Percentiles rank a stretch among this genome's conserved stretches.
phyloP scores from a whole-genome alignment of 2,329 filamentous ascomycete species.

The Epicoccum nigrum region DNA sequence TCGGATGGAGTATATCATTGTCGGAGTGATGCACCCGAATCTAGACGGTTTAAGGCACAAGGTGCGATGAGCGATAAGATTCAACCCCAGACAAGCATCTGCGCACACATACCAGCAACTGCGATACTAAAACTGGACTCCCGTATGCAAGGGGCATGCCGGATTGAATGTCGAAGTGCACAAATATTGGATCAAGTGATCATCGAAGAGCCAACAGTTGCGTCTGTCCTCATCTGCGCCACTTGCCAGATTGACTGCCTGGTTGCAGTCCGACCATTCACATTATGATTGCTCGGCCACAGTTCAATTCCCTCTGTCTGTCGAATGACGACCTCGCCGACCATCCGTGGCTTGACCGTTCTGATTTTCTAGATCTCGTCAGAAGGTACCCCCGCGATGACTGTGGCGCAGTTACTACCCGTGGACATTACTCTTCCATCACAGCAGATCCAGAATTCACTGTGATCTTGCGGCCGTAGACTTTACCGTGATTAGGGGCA shows the following conservation, averaged over 20 bases:
- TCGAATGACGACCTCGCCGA: conserved; percentile 1
- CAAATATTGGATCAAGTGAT: no score
- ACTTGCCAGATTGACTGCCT: not conserved
- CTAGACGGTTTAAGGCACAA: not conserved
- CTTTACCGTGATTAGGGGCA: not conserved
- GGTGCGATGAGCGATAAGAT: not conserved
- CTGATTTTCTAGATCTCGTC: not conserved
- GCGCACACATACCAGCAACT: no score
- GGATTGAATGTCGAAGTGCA: no score
- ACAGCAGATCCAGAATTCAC: conserved; percentile 1
- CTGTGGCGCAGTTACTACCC: conserved; percentile 6
- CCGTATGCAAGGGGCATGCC: no score
- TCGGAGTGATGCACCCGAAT: conserved; percentile 2
- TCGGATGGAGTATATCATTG: not conserved
- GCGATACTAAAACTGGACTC: no score
- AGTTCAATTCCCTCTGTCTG: not conserved
- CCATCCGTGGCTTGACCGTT: not conserved
- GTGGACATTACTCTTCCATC: not conserved
- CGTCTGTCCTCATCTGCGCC: not conserved
- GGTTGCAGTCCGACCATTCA: no score
- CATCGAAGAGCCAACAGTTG: not conserved
- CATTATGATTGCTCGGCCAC: no score
- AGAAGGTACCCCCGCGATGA: not conserved
- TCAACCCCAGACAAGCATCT: not conserved
- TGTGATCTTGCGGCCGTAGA: conserved; percentile 7